These are phyloP conservation scores for Blepharisma japonicum DNA, from an alignment of 73 alveolate species.

Conservation along the genomic window DNA sequence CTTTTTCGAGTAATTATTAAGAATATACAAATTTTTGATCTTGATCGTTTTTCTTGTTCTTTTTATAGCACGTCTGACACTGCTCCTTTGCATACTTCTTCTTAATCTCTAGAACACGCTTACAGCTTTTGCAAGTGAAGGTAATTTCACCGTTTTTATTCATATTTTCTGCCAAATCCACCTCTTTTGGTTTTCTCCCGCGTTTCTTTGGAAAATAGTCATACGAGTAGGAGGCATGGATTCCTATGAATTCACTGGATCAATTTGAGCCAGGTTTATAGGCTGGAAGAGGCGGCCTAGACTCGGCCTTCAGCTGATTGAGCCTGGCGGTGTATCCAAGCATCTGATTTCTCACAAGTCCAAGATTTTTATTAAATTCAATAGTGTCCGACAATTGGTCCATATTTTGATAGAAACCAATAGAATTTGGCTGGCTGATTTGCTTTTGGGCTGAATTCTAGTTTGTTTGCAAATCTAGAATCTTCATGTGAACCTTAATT, in stretches of 20 bases:
- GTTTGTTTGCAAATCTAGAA: no score
- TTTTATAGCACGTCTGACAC: neutral
- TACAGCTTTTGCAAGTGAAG: neutral
- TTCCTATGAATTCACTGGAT: neutral
- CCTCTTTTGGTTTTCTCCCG: neutral
- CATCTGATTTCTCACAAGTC: neutral
- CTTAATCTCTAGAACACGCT: neutral
- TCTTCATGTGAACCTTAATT: no score
- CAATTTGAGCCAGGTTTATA: neutral
- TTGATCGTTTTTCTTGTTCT: neutral
- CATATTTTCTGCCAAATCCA: neutral
- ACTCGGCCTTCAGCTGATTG: neutral
- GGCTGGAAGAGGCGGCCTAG: neutral
- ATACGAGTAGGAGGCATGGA: neutral
- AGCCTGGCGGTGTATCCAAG: neutral
- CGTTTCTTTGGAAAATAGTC: neutral
- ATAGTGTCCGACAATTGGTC: constrained; percentile 1
- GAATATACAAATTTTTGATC: no score
- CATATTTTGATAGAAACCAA: neutral
- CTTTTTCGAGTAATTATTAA: no score
- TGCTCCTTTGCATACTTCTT: constrained; percentile 1
- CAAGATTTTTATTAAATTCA: constrained; percentile 5
- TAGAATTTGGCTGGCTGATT: no score
- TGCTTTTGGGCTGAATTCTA: no score
- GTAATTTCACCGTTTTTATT: neutral